Evolutionary conservation across 192 early-diverging fungal genomes (phyloP).

Genomic region (Dispira parvispora): DNA sequence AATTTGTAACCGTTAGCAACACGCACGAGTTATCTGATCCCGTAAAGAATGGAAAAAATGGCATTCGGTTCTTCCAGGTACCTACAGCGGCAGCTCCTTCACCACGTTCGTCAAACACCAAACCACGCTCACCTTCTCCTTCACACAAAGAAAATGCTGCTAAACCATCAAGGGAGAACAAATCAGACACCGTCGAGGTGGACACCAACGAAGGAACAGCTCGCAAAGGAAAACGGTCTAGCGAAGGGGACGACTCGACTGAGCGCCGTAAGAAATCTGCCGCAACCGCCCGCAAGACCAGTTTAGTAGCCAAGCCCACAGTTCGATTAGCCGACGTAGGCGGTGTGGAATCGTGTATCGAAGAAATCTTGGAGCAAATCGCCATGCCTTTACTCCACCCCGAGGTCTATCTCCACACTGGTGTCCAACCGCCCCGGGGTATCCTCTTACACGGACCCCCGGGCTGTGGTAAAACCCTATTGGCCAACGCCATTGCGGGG

Average conservation of each 20-base stretch:
- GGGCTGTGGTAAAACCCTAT: conserved; percentile 89
- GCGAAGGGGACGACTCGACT: not conserved
- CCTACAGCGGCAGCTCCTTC: not conserved
- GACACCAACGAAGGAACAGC: not conserved
- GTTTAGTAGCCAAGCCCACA: conserved; percentile 22
- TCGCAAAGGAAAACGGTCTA: not conserved
- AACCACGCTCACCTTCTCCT: not conserved
- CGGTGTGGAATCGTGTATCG: conserved; percentile 81
- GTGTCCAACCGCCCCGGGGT: conserved; percentile 86
- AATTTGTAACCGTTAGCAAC: not conserved
- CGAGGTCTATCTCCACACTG: conserved; percentile 80
- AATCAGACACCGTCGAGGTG: not conserved
- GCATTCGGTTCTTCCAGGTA: conserved; percentile 5
- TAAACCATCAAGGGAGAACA: not conserved
- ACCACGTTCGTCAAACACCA: not conserved
- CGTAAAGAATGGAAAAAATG: not conserved
- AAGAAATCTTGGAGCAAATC: conserved; percentile 80
- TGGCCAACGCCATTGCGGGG: conserved; percentile 95
- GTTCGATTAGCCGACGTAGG: conserved; percentile 62
- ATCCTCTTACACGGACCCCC: conserved; percentile 92
- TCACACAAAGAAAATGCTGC: not conserved
- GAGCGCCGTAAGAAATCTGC: not conserved
- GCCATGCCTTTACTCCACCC: conserved; percentile 88
- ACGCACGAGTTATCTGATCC: not conserved
- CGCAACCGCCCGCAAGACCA: not conserved